Base-by-base conservation (phyloP, 805 yeast genomes). In the Naumovozyma dairenensis region DNA sequence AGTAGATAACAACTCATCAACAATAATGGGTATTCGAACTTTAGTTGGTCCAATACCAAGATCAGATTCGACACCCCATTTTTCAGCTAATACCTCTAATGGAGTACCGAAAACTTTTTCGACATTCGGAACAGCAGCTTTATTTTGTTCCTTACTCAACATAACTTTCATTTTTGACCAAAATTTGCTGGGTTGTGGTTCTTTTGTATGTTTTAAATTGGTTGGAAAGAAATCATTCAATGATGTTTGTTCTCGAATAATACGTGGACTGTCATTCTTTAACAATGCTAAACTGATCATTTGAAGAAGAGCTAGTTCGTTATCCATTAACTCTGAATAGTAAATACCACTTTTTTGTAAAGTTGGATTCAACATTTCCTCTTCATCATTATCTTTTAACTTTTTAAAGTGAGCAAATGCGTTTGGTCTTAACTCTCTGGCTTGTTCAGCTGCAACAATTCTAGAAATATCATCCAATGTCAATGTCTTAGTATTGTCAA, bases 401-500 rank as follows among this genome's bases (percentile, higher is more conserved):
- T 54, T 54, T 22, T 74, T 75, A 50, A 81, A 87, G 57, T 81
- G 93, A 38, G 80, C 77, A 60, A 80, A 87, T 0, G 96, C 94
- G 57, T 86, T 86, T 2, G 96, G 96, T 37, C 94, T 70, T 50
- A 82, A 80, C 40, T 84, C 95, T 42, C 96, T 67, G 0, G 97
- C 95, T 57, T 89, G 96, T 49, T 92, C 96, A 7, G 94, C 89
- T 2, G 96, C 94, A 6, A 92, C 96, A 51, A 92, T 89, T 44
- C 97, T 70, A 6, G 97, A 95, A 47, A 92, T 92, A 58, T 92
- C 99, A 58, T 92, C 97, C 46, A 92, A 69, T 0, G 96, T 89
- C 34, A 92, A 69, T 0, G 89, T 79, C 45, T 81, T 83, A 45
- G 89, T 93, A 49, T 76, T 81, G 48, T 79, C 74, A 35, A 86